Percentiles rank a stretch among this genome's conserved stretches.
These are phyloP conservation scores for Mortierella sp. DNA, from an alignment of 371 early-diverging fungal genomes.

Conservation along the genomic window DNA sequence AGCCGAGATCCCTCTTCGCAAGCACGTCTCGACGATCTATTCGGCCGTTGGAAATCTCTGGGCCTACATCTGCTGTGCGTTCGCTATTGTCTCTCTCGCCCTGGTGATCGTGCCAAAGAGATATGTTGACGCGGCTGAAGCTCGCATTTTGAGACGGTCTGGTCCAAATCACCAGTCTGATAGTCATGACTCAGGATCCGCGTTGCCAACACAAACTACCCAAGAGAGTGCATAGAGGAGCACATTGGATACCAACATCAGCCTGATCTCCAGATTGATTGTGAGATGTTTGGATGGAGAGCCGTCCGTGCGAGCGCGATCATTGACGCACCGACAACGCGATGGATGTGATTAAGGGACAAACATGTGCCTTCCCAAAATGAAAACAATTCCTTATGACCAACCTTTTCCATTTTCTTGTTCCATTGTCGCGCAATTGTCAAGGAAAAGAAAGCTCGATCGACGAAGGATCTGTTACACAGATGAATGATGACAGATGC, in stretches of 20 bases:
- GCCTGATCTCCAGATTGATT: too few relatives aligned
- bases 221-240: background rate
- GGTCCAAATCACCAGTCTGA: background rate
- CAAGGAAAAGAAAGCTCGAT: too few relatives aligned
- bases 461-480: too few relatives aligned
- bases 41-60: slow-evolving; percentile 56
- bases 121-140: slow-evolving; percentile 13
- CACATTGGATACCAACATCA: background rate
- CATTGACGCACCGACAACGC: too few relatives aligned
- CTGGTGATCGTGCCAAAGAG: slow-evolving; percentile 27
- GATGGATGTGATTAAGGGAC: too few relatives aligned
- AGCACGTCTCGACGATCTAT: slow-evolving; percentile 59
- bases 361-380: too few relatives aligned
- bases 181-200: background rate
- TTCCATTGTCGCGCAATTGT: too few relatives aligned
- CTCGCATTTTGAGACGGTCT: slow-evolving; percentile 5
- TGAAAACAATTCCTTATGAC: too few relatives aligned
- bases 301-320: too few relatives aligned
- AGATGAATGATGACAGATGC: too few relatives aligned
- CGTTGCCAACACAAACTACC: background rate
- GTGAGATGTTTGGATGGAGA: too few relatives aligned
- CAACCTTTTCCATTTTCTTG: too few relatives aligned
- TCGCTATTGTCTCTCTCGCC: slow-evolving; percentile 28
- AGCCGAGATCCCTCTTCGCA: slow-evolving; percentile 61
- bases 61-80: slow-evolving; percentile 55